Conservation (phyloP, 768 basidiomycete species). For the Serendipita sp. region DNA sequence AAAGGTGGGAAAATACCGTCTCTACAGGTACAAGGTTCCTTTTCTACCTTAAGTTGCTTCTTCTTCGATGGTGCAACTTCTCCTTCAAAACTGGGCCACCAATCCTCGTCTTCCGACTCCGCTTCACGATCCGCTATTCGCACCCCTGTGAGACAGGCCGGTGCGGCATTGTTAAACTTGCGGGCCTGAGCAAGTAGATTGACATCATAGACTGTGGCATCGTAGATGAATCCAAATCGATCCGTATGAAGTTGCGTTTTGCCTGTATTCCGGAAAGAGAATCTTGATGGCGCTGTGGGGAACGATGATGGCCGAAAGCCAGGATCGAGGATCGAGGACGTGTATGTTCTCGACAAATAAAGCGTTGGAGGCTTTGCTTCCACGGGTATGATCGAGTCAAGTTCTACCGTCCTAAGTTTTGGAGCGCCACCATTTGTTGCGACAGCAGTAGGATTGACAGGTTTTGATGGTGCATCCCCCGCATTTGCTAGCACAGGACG, state of each 20-base stretch:
- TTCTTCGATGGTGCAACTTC: slow-evolving; percentile 24
- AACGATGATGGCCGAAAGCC: slow-evolving; percentile 58
- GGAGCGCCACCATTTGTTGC: slow-evolving; percentile 11
- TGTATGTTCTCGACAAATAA: slow-evolving; percentile 59
- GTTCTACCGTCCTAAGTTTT: slow-evolving; percentile 15
- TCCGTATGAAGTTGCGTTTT: slow-evolving; percentile 38
- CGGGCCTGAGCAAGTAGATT: slow-evolving; percentile 56
- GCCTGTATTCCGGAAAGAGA: background rate
- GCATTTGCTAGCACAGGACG: background rate
- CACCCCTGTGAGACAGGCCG: slow-evolving; percentile 72
- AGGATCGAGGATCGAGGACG: slow-evolving; percentile 44
- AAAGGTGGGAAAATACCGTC: slow-evolving; percentile 14
- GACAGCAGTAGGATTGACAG: background rate
- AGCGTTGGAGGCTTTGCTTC: slow-evolving; percentile 70
- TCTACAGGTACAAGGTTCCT: slow-evolving; percentile 25
- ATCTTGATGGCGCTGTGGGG: slow-evolving; percentile 30
- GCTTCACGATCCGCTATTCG: slow-evolving; percentile 64
- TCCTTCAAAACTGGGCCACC: slow-evolving; percentile 46
- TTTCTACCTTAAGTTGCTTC: slow-evolving; percentile 23
- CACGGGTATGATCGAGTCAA: slow-evolving; percentile 66
- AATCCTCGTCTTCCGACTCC: slow-evolving; percentile 45
- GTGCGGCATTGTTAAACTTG: slow-evolving; percentile 57
- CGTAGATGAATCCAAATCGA: slow-evolving; percentile 82
- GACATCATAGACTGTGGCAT: slow-evolving; percentile 65
- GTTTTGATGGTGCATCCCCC: background rate